phyloP scores from a whole-genome alignment of 2,329 filamentous ascomycete species.

The Bimuria novae-zelandiae region DNA sequence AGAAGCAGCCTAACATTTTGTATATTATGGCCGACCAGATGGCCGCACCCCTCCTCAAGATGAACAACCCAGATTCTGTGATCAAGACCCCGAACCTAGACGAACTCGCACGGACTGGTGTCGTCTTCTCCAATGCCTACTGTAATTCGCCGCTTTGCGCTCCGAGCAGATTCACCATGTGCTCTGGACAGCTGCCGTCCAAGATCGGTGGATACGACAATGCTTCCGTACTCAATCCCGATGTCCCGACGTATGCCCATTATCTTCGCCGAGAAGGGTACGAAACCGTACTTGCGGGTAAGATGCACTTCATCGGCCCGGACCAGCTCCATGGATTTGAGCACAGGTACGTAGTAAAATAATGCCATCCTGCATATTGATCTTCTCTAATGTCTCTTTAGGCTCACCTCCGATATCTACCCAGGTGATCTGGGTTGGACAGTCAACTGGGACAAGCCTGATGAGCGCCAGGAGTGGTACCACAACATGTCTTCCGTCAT shows the following conservation, averaged over 20 bases:
- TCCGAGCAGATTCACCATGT: constrained; percentile 91
- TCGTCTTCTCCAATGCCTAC: constrained; percentile 93
- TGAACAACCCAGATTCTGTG: constrained; percentile 85
- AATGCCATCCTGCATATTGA: background rate
- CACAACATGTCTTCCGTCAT: constrained; percentile 94
- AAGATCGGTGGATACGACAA: constrained; percentile 94
- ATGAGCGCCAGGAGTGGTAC: constrained; percentile 84
- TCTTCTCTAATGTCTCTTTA: constrained; percentile 30
- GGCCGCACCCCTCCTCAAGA: constrained; percentile 85
- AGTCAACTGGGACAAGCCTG: constrained; percentile 91
- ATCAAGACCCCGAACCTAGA: constrained; percentile 94
- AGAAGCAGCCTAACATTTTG: constrained; percentile 73
- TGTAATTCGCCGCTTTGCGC: constrained; percentile 93
- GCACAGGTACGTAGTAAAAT: constrained; percentile 52
- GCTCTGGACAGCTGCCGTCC: constrained; percentile 87
- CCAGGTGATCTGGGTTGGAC: constrained; percentile 93
- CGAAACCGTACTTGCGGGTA: constrained; percentile 87
- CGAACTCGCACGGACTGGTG: constrained; percentile 75
- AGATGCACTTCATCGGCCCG: constrained; percentile 93
- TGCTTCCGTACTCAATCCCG: constrained; percentile 79
- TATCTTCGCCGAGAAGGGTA: constrained; percentile 85
- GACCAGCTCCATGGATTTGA: constrained; percentile 96
- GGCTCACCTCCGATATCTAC: constrained; percentile 94
- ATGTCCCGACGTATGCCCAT: constrained; percentile 89
- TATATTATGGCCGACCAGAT: constrained; percentile 99